Conservation (phyloP, 1,284 basidiomycete genomes). For the Xerocomus nothofagi region DNA sequence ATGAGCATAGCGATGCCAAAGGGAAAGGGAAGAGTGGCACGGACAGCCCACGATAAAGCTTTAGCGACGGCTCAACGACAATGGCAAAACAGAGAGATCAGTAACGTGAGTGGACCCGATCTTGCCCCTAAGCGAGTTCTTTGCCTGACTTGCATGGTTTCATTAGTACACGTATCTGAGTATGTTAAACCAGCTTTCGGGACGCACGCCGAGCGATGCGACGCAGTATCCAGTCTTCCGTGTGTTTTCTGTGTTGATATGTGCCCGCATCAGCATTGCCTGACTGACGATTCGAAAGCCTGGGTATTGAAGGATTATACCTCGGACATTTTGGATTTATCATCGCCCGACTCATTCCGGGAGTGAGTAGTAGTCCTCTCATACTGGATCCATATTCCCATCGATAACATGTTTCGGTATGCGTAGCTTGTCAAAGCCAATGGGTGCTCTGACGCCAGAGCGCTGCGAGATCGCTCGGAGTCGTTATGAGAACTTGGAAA, state of each 20-base stretch:
- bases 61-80: conserved; percentile 68
- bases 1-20: conserved; percentile 37
- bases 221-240: conserved; percentile 97
- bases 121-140: not conserved
- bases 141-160: conserved; percentile 1
- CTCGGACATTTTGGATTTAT: conserved; percentile 73
- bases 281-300: conserved; percentile 43
- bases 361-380: conserved; percentile 58
- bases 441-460: conserved; percentile 84
- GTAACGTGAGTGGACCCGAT: conserved; percentile 62
- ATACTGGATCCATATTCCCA: conserved; percentile 15
- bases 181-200: conserved; percentile 86
- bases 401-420: not conserved
- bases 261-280: not conserved
- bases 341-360: conserved; percentile 66
- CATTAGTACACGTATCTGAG: conserved; percentile 82
- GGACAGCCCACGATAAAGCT: conserved; percentile 53
- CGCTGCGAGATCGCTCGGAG: conserved; percentile 72
- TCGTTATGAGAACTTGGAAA: conserved; percentile 76
- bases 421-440: conserved; percentile 75
- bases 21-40: conserved; percentile 38
- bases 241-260: conserved; percentile 40
- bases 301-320: conserved; percentile 90
- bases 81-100: conserved; percentile 88
- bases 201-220: conserved; percentile 90